Conservation (phyloP, 2,329 filamentous ascomycete genomes). For the Aspergillus flavus region DNA sequence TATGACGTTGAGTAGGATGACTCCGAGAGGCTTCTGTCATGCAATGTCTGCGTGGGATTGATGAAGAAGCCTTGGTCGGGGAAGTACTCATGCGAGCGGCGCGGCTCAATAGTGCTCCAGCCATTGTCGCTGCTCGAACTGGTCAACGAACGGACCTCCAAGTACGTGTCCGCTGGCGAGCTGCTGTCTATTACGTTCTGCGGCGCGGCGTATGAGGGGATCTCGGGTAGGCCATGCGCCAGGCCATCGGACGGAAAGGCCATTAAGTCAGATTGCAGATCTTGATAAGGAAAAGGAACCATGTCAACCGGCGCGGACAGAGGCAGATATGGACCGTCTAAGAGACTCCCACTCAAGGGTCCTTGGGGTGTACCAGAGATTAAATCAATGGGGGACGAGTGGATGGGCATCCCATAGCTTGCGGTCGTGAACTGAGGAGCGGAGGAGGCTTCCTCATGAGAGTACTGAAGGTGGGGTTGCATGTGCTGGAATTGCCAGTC, state of each 20-base stretch:
- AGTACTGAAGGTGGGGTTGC: conserved; percentile 42
- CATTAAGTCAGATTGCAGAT: conserved; percentile 73
- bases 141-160: conserved; percentile 81
- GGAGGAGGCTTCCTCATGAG: conserved; percentile 58
- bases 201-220: conserved; percentile 41
- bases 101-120: conserved; percentile 80
- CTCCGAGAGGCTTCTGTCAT: conserved; percentile 83
- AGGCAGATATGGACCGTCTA: conserved; percentile 65
- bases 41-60: conserved; percentile 87
- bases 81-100: conserved; percentile 70
- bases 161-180: conserved; percentile 76
- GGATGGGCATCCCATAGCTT: conserved; percentile 56
- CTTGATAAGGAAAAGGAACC: conserved; percentile 73
- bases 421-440: conserved; percentile 57
- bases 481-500: conserved; percentile 51
- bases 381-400: conserved; percentile 55
- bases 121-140: conserved; percentile 83
- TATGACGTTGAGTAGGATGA: conserved; percentile 76
- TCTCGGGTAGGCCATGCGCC: conserved; percentile 50
- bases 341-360: conserved; percentile 61
- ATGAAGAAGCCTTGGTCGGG: conserved; percentile 72
- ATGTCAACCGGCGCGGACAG: conserved; percentile 62
- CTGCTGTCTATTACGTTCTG: conserved; percentile 53
- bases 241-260: conserved; percentile 43
- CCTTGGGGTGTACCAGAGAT: conserved; percentile 60